These are phyloP conservation scores for Plasmodium coatneyi DNA, from an alignment of 169 alveolate species.

Conservation along the genomic window DNA sequence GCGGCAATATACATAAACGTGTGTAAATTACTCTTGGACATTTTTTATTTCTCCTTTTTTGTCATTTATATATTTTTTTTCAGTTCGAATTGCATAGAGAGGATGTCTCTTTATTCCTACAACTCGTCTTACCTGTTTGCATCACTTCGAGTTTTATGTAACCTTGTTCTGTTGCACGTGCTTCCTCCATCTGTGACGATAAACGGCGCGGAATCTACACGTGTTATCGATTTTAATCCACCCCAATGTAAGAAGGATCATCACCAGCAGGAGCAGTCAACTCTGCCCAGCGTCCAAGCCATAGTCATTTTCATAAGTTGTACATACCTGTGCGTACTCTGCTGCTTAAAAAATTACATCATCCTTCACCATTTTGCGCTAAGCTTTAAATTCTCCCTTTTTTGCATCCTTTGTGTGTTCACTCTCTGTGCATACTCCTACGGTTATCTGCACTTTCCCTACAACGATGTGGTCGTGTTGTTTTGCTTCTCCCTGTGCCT, in stretches of 20 bases:
- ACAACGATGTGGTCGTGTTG: not conserved
- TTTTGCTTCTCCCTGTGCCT: not conserved
- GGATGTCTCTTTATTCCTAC: slow-evolving; percentile 9
- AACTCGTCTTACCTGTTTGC: slow-evolving; percentile 35
- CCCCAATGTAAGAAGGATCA: not conserved
- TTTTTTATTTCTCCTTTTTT: slow-evolving; percentile 47
- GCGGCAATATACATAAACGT: not conserved
- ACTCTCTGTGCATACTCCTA: not conserved
- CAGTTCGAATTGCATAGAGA: slow-evolving; percentile 38
- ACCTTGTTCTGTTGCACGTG: slow-evolving; percentile 5
- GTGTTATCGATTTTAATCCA: not conserved
- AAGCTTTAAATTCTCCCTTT: slow-evolving; percentile 32
- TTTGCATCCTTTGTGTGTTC: slow-evolving; percentile 16
- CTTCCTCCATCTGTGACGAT: not conserved
- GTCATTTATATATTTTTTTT: slow-evolving; percentile 26
- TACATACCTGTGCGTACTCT: slow-evolving; percentile 19
- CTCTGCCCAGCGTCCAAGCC: not conserved
- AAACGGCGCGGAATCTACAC: not conserved
- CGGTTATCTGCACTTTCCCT: not conserved
- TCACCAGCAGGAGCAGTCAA: not conserved
- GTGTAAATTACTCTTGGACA: slow-evolving; percentile 26
- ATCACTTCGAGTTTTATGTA: slow-evolving; percentile 15
- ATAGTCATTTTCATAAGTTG: slow-evolving; percentile 1
- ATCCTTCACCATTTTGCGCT: slow-evolving; percentile 47
- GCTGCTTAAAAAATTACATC: slow-evolving; percentile 56